Percentiles rank a stretch among this genome's conserved stretches.
These are phyloP conservation scores for Flaveria trinervia DNA, from an alignment of 129 eudicot species.

Conservation along the genomic window DNA sequence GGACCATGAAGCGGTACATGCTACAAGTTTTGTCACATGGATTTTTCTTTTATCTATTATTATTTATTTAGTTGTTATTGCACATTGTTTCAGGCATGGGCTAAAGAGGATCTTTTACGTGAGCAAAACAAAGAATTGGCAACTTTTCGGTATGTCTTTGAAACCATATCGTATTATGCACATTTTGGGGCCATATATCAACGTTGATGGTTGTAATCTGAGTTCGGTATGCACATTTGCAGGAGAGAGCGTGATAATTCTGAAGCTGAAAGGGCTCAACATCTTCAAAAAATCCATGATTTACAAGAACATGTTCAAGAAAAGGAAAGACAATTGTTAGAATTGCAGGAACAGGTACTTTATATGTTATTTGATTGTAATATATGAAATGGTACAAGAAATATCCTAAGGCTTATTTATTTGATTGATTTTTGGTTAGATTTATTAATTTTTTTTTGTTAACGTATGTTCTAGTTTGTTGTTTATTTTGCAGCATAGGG, in stretches of 20 bases:
- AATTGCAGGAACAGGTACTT: slow-evolving; percentile 89
- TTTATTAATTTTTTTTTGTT: neutral
- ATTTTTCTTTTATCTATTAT: neutral
- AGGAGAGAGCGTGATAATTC: slow-evolving; percentile 89
- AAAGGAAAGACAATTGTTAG: slow-evolving; percentile 71
- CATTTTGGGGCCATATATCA: neutral
- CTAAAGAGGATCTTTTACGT: slow-evolving; percentile 88
- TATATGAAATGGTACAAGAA: neutral
- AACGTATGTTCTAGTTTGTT: neutral
- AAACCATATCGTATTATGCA: neutral
- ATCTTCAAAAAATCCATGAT: slow-evolving; percentile 83
- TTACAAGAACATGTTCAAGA: slow-evolving; percentile 91
- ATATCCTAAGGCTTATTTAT: neutral
- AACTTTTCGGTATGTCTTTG: slow-evolving; percentile 49
- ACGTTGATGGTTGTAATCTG: slow-evolving; percentile 8
- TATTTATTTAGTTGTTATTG: neutral
- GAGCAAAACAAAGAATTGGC: slow-evolving; percentile 87
- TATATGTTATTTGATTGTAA: neutral
- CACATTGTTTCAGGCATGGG: slow-evolving; percentile 74
- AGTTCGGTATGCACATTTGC: slow-evolving; percentile 22
- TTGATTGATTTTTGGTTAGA: neutral
- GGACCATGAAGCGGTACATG: slow-evolving; percentile 74
- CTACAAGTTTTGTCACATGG: neutral
- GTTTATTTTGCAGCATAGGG: slow-evolving; percentile 67
- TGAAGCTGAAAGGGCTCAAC: slow-evolving; percentile 90